Evolutionary conservation across 2,329 filamentous ascomycete genomes (phyloP), one percentile per base, ranked within the genome.

Genomic region (Curvularia spicifera): DNA sequence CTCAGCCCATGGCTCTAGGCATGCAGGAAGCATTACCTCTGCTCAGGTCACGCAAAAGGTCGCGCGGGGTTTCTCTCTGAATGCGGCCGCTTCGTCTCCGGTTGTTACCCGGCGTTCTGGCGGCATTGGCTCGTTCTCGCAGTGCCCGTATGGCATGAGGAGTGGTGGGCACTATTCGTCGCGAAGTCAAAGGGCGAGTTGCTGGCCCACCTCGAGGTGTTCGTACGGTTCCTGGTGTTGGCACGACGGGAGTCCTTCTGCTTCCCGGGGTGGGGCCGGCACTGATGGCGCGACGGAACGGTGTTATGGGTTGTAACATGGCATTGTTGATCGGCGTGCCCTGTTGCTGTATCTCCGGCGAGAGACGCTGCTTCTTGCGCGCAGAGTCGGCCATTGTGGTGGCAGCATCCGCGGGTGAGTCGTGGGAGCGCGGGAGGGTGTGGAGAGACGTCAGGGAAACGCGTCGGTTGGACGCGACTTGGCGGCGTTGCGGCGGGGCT

Each of bases 111-210:
- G 83, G 82, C 2, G 83, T 84, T 61, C 80, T 80, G 5, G 79
- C 80, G 12, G 81, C 81, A 64, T 78, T 74, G 52, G 73, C 76
- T 49, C 83, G 82, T 64, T 84, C 81, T 70, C 84, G 80, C 28
- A 84, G 75, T 9, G 84, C 83, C 42, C 82, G 78, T 55, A 85
- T 79, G 26, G 82, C 83, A 76, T 85, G 81, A 0, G 84, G 84
- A 15, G 84, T 86, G 5, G 82, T 81, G 8, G 83, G 84, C 15
- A 79, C 79, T 18, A 65, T 72, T 45, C 75, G 67, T 53, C 76
- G 69, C 15, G 72, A 64, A 28, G 75, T 70, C 26, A 75, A 63
- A 37, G 74, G 71, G 12, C 75, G 70, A 43, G 71, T 72, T 45
- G 69, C 71, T 44, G 70, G 67, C 15, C 70, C 70, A 18, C 71